A percentile compares a stretch with the other conserved stretches of the same genome.
Evolutionary conservation across 805 yeast genomes (phyloP).

Genomic region (Saturnispora zaruensis): DNA sequence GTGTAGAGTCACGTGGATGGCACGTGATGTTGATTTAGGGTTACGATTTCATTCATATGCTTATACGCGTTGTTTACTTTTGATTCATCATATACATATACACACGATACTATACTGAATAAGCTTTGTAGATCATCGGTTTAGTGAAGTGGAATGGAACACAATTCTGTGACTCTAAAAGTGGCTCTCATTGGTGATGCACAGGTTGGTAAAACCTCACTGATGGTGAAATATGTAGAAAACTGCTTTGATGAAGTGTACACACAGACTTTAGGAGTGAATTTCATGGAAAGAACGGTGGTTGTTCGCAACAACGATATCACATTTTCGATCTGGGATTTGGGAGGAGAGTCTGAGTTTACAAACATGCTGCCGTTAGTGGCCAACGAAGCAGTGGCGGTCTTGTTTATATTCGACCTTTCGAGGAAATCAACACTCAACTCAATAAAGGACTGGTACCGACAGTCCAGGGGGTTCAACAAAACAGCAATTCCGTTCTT

Average conservation of each 20-base stretch:
- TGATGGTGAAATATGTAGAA: constrained; percentile 97
- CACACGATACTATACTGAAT: too few species aligned
- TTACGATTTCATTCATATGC: not conserved
- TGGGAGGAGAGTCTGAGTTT: constrained; percentile 93
- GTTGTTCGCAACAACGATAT: constrained; percentile 79
- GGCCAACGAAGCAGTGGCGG: constrained; percentile 85
- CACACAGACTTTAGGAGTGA: constrained; percentile 91
- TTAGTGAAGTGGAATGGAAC: too few species aligned
- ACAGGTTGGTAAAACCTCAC: constrained; percentile 89
- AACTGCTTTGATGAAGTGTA: constrained; percentile 87
- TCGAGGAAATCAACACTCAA: constrained; percentile 79
- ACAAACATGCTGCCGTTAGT: constrained; percentile 93
- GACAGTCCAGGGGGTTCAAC: constrained; percentile 84
- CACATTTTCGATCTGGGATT: constrained; percentile 88
- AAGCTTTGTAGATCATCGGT: too few species aligned
- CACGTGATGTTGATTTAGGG: not conserved
- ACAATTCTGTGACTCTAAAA: constrained; percentile 54
- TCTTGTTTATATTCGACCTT: constrained; percentile 82
- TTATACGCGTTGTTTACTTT: not conserved
- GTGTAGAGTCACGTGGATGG: not conserved
- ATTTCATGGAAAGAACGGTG: constrained; percentile 85
- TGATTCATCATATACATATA: not conserved
- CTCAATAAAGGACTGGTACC: constrained; percentile 90
- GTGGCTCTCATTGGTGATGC: constrained; percentile 95
- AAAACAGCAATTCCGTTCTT: constrained; percentile 84